phyloP scores from a whole-genome alignment of 345 rosid genomes.

The Brassica carinata region DNA sequence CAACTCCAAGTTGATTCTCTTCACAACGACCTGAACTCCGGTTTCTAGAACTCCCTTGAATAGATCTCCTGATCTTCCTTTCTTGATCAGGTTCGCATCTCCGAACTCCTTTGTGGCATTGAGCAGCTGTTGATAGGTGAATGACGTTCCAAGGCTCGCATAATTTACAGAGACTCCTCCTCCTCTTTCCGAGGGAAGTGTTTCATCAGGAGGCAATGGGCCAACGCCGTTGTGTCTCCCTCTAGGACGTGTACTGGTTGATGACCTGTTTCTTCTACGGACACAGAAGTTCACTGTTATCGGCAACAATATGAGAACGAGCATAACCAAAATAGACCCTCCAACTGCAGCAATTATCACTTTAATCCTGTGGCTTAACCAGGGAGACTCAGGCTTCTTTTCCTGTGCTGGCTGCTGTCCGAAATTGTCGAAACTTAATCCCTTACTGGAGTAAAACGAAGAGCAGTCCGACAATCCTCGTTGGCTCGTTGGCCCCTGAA shows the following conservation, averaged over 20 bases:
- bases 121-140: constrained; percentile 63
- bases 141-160: constrained; percentile 60
- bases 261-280: constrained; percentile 44
- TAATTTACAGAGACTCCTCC: constrained; percentile 49
- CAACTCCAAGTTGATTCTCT: constrained; percentile 55
- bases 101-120: constrained; percentile 64
- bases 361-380: constrained; percentile 48
- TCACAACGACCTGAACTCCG: constrained; percentile 61
- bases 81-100: constrained; percentile 66
- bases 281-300: constrained; percentile 51
- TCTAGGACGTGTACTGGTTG: constrained; percentile 37
- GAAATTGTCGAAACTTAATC: constrained; percentile 31
- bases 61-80: constrained; percentile 88
- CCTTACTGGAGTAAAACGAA: constrained; percentile 28
- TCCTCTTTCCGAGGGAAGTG: constrained; percentile 39
- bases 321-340: constrained; percentile 62
- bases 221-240: constrained; percentile 52
- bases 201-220: constrained; percentile 60
- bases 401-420: constrained; percentile 19
- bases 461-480: constrained; percentile 27
- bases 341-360: constrained; percentile 70
- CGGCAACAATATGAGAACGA: constrained; percentile 47
- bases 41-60: constrained; percentile 64
- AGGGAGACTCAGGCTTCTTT: constrained; percentile 30
- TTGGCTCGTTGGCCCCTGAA: constrained; percentile 24